phyloP scores from a whole-genome alignment of 2,329 filamentous ascomycete genomes.

The Penicillium sp. region DNA sequence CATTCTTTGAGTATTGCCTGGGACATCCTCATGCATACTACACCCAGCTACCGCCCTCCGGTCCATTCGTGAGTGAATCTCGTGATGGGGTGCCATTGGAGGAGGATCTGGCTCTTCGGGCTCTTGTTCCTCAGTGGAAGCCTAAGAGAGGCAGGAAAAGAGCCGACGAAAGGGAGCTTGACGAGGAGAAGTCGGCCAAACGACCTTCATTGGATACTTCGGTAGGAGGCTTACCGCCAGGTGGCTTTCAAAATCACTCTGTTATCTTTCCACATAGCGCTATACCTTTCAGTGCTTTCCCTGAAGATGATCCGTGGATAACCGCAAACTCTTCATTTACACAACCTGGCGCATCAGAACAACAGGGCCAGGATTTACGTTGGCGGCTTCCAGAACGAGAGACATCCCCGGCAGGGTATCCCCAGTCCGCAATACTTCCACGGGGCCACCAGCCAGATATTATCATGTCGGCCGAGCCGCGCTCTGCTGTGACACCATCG shows the following conservation, averaged over 20 bases:
- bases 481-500: slow-evolving; percentile 71
- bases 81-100: slow-evolving; percentile 82
- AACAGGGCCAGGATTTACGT: slow-evolving; percentile 37
- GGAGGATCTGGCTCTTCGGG: slow-evolving; percentile 84
- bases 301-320: slow-evolving; percentile 50
- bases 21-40: slow-evolving; percentile 78
- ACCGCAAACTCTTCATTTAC: slow-evolving; percentile 43
- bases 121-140: slow-evolving; percentile 73
- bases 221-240: slow-evolving; percentile 48
- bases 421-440: slow-evolving; percentile 75
- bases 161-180: slow-evolving; percentile 61
- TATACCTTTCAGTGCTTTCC: slow-evolving; percentile 54
- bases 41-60: slow-evolving; percentile 67
- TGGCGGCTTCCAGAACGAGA: slow-evolving; percentile 55
- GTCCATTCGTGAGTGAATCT: slow-evolving; percentile 62
- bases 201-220: slow-evolving; percentile 62
- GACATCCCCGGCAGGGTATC: slow-evolving; percentile 69
- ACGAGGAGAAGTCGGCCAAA: slow-evolving; percentile 58
- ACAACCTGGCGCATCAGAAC: slow-evolving; percentile 25
- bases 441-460: slow-evolving; percentile 34
- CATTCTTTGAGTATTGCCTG: slow-evolving; percentile 88
- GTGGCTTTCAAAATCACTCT: slow-evolving; percentile 42
- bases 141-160: slow-evolving; percentile 63
- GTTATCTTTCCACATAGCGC: slow-evolving; percentile 53
- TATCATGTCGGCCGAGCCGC: slow-evolving; percentile 56